Conservation (phyloP, 2,329 filamentous ascomycete genomes). For the Sordariomycetes sp. region DNA sequence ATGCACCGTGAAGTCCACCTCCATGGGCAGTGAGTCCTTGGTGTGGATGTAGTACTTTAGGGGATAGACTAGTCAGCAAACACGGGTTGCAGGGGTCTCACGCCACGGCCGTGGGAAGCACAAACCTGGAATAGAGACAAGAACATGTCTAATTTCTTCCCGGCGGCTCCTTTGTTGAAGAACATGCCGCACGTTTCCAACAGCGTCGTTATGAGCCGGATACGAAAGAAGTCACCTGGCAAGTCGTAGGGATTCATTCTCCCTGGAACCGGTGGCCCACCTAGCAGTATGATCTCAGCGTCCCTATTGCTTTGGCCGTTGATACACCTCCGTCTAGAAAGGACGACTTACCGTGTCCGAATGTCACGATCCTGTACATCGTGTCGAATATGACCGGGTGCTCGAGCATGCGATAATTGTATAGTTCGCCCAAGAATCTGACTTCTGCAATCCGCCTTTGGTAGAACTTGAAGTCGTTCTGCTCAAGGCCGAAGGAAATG, state of each 20-base stretch:
- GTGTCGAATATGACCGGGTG: constrained; percentile 92
- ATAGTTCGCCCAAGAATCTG: constrained; percentile 92
- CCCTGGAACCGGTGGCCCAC: constrained; percentile 72
- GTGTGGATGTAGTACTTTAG: constrained; percentile 82
- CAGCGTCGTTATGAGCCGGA: constrained; percentile 78
- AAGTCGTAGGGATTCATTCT: constrained; percentile 69
- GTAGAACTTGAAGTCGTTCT: constrained; percentile 96
- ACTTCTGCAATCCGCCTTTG: constrained; percentile 91
- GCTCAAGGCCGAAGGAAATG: constrained; percentile 77
- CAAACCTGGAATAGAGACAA: constrained; percentile 79
- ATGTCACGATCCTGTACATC: constrained; percentile 88
- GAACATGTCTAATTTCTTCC: constrained; percentile 97
- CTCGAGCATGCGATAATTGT: constrained; percentile 96
- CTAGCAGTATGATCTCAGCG: constrained; percentile 20
- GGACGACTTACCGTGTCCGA: constrained; percentile 58
- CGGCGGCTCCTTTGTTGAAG: constrained; percentile 85
- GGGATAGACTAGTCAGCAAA: background rate
- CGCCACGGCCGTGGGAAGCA: background rate
- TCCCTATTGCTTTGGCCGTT: background rate
- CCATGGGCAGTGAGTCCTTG: constrained; percentile 86
- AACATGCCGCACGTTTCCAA: constrained; percentile 94
- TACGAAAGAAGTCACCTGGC: constrained; percentile 92
- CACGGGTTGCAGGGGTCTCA: constrained; percentile 8
- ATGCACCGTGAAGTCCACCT: constrained; percentile 92
- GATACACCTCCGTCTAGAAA: background rate